Conservation (phyloP, 306 rosid genomes). For the Prosopis cineraria region DNA sequence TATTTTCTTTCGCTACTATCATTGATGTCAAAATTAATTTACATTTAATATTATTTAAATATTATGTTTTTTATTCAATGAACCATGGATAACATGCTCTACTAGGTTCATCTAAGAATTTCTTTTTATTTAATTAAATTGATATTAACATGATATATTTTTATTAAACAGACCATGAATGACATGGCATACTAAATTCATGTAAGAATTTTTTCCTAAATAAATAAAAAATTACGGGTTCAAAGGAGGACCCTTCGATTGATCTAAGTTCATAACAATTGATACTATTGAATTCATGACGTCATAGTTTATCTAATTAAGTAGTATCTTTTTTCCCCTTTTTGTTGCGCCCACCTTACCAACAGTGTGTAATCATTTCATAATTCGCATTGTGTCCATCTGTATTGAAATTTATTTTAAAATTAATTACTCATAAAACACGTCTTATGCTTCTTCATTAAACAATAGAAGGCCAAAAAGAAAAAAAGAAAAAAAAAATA, state of each 20-base stretch:
- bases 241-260: constrained; percentile 27
- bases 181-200: too few relatives aligned
- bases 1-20: too few relatives aligned
- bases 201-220: too few relatives aligned
- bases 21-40: too few relatives aligned
- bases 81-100: too few relatives aligned
- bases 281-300: constrained; percentile 28
- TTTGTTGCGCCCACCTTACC: background rate
- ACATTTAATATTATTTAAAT: too few relatives aligned
- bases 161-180: too few relatives aligned
- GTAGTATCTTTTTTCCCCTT: background rate
- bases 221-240: constrained; percentile 19
- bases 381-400: background rate
- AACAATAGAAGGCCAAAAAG: background rate
- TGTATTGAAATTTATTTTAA: background rate
- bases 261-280: constrained; percentile 32
- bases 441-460: constrained; percentile 1
- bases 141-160: too few relatives aligned
- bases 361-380: constrained; percentile 4
- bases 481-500: too few relatives aligned
- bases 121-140: too few relatives aligned
- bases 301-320: background rate
- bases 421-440: background rate
- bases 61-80: too few relatives aligned
- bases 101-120: too few relatives aligned